A percentile compares a stretch with the other conserved stretches of the same genome.
phyloP scores from a whole-genome alignment of 2,329 filamentous ascomycete genomes.

The Aspergillus ustus region DNA sequence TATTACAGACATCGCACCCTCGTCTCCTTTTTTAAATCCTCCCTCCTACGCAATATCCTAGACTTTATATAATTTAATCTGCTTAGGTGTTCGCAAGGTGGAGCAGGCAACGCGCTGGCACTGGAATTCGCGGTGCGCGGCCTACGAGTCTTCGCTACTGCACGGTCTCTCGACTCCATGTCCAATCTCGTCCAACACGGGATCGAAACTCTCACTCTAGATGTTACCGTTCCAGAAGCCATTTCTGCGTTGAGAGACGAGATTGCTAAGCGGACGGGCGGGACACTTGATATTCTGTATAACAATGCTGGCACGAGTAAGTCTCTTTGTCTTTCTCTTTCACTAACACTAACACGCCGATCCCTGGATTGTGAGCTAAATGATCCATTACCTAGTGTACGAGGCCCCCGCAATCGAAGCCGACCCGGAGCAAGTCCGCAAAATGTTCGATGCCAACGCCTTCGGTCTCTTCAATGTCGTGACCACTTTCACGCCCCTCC shows the following conservation, averaged over 20 bases:
- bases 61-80: no score
- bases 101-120: neutral
- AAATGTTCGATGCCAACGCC: constrained; percentile 7
- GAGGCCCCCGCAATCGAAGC: constrained; percentile 9
- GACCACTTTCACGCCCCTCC: constrained; percentile 2
- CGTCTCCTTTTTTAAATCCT: no score
- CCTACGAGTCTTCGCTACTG: constrained; percentile 6
- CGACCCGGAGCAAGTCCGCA: neutral
- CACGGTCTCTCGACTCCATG: neutral
- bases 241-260: neutral
- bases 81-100: constrained; percentile 2
- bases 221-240: neutral
- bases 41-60: no score
- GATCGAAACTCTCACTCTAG: neutral
- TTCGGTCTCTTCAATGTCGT: constrained; percentile 10
- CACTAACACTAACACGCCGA: no score
- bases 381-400: constrained; percentile 3
- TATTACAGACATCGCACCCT: no score
- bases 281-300: constrained; percentile 5
- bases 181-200: neutral
- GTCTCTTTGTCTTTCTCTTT: no score
- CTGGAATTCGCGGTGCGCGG: neutral
- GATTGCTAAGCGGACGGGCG: neutral
- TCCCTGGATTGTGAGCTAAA: no score
- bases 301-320: constrained; percentile 7